Percentiles rank a stretch among this genome's conserved stretches.
Conservation (phyloP, 2,329 filamentous ascomycete genomes). For the Colletotrichum aenigma region DNA sequence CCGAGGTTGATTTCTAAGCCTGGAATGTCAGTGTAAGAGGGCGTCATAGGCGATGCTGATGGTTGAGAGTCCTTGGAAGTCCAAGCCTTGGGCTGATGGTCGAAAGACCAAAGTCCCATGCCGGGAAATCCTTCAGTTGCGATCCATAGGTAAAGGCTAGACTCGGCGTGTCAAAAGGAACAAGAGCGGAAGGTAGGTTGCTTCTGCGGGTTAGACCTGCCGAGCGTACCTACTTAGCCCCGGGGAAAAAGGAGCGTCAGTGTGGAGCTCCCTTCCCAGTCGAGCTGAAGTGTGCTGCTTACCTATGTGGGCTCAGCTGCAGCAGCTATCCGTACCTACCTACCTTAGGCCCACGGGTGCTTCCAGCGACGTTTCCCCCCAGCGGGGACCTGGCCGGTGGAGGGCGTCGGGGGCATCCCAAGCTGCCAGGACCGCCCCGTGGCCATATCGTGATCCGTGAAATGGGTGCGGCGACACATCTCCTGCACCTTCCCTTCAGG, state of each 20-base stretch:
- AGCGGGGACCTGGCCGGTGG: background rate
- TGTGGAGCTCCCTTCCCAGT: slow-evolving; percentile 1
- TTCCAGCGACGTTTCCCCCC: slow-evolving; percentile 1
- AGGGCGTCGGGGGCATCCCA: background rate
- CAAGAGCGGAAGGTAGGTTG: background rate
- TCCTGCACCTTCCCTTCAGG: background rate
- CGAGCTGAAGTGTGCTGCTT: background rate
- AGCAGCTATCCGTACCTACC: background rate
- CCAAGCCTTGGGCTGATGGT: background rate
- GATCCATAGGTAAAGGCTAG: background rate
- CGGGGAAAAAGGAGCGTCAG: background rate
- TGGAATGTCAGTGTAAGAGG: background rate
- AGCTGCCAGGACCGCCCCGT: background rate
- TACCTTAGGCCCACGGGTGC: background rate
- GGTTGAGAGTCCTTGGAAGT: background rate
- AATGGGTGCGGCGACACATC: background rate
- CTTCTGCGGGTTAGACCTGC: background rate
- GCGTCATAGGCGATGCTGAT: background rate
- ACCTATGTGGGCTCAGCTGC: background rate
- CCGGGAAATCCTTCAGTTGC: background rate
- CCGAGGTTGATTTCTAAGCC: background rate
- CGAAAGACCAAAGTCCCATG: background rate
- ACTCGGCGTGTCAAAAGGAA: background rate
- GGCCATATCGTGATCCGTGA: slow-evolving; percentile 15
- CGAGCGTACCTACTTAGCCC: background rate